Percentiles rank a stretch among this genome's conserved stretches.
Evolutionary conservation across 129 eudicot species (phyloP).

Genomic region (carrot (Daucus carota)): DH1_v3.0 NC_030384.2:42431501-42432000

Average conservation of each 20-base stretch:
- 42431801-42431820: background rate
- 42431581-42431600: background rate
- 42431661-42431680: background rate
- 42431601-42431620: background rate
- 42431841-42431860: slow-evolving; percentile 7
- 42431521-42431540: background rate
- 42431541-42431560: background rate
- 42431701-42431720: background rate
- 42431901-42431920: slow-evolving; percentile 77
- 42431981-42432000: slow-evolving; percentile 13
- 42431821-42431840: slow-evolving; percentile 9
- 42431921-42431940: slow-evolving; percentile 44
- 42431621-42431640: background rate
- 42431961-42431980: slow-evolving; percentile 9
- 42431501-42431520: background rate
- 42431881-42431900: slow-evolving; percentile 69
- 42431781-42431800: background rate
- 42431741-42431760: background rate
- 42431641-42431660: background rate
- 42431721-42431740: background rate
- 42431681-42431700: background rate
- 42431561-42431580: background rate
- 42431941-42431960: slow-evolving; percentile 63
- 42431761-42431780: slow-evolving; percentile 4
- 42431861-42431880: slow-evolving; percentile 5